Percentiles rank a stretch among this genome's conserved stretches.
phyloP scores from a whole-genome alignment of 805 yeast genomes.

The Teunomyces lycoperdinae region DNA sequence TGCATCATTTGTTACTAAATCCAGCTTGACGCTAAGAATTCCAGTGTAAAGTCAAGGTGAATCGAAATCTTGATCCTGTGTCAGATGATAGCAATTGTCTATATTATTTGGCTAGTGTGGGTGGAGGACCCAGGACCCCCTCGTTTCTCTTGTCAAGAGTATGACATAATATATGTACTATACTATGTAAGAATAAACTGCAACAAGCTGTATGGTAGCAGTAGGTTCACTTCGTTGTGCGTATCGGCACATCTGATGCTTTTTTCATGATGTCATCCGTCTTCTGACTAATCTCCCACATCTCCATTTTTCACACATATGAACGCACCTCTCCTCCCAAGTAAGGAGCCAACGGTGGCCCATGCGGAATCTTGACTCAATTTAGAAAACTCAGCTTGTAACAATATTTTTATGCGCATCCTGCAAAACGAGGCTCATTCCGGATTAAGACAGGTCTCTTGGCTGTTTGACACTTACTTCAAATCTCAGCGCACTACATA shows the following conservation, averaged over 20 bases:
- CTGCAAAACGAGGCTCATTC: constrained; percentile 1
- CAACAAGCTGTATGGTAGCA: no score
- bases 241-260: background rate
- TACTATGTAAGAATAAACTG: no score
- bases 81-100: background rate
- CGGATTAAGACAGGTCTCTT: constrained; percentile 2
- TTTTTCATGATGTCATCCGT: background rate
- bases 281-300: background rate
- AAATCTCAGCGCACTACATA: background rate
- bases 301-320: background rate
- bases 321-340: background rate
- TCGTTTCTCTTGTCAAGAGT: background rate
- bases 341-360: background rate
- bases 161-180: background rate
- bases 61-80: background rate
- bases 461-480: constrained; percentile 4
- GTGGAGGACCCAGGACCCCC: background rate
- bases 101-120: background rate
- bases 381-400: background rate
- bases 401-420: constrained; percentile 3
- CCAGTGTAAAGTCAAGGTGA: no score
- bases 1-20: background rate
- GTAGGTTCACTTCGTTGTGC: no score
- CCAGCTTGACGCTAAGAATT: no score
- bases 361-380: background rate